Evolutionary conservation across 2,329 filamentous ascomycete species (phyloP).

Genomic region (Fusarium floridanum): DNA sequence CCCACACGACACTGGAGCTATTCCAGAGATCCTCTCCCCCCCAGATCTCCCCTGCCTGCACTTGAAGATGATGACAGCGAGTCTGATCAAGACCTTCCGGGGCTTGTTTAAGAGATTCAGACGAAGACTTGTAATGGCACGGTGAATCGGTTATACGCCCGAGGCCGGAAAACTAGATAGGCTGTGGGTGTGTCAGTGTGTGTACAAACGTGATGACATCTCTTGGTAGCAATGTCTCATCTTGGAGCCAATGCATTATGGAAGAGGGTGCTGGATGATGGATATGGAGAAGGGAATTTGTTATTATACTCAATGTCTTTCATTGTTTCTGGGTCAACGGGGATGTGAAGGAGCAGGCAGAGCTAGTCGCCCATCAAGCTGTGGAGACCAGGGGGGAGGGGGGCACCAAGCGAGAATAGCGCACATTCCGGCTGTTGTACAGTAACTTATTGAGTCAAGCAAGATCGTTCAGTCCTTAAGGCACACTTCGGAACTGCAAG

Average conservation of each 20-base stretch:
- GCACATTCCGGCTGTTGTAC: background rate
- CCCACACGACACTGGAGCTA: background rate
- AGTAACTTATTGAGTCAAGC: background rate
- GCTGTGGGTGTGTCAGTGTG: background rate
- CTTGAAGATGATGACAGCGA: background rate
- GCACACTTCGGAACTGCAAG: background rate
- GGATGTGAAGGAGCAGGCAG: background rate
- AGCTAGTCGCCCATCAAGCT: background rate
- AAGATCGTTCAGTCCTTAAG: background rate
- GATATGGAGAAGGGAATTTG: background rate
- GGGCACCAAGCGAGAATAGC: background rate
- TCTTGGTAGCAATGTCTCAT: background rate
- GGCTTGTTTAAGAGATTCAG: background rate
- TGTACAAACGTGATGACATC: background rate
- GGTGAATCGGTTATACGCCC: background rate
- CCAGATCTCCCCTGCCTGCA: background rate
- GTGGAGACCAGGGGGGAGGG: background rate
- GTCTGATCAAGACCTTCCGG: background rate
- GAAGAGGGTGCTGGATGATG: too few species aligned
- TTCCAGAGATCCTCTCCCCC: background rate
- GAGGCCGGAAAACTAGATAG: background rate
- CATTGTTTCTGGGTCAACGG: background rate
- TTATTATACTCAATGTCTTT: background rate
- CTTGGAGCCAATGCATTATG: background rate
- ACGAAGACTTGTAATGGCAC: background rate